Percentiles rank a stretch among this genome's conserved stretches.
Conservation (phyloP, 2,329 filamentous ascomycete species). For the Xylaria sp. region DNA sequence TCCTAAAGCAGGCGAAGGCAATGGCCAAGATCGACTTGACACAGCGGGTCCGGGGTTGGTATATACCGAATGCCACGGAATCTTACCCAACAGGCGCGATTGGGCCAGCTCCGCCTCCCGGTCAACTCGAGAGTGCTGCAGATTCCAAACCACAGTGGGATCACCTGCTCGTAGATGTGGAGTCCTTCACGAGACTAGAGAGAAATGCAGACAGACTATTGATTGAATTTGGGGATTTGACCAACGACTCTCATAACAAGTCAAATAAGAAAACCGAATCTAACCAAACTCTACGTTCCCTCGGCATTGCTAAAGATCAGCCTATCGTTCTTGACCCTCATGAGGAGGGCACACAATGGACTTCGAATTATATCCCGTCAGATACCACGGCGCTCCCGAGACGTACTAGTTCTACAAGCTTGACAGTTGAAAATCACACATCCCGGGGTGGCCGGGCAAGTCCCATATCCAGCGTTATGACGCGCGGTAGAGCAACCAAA, state of each 20-base stretch:
- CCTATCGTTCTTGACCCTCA: constrained; percentile 87
- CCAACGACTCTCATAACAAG: constrained; percentile 61
- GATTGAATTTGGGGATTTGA: constrained; percentile 74
- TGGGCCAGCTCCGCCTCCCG: constrained; percentile 48
- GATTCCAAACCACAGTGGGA: constrained; percentile 48
- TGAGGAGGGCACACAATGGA: constrained; percentile 66
- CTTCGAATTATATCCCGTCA: constrained; percentile 59
- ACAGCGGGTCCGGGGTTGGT: constrained; percentile 82
- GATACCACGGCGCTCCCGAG: constrained; percentile 51
- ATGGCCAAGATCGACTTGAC: constrained; percentile 72
- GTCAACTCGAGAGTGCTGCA: constrained; percentile 37
- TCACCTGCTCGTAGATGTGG: constrained; percentile 68
- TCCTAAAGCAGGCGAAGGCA: constrained; percentile 78
- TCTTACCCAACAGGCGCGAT: constrained; percentile 51
- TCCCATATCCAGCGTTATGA: constrained; percentile 69
- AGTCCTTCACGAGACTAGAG: constrained; percentile 70
- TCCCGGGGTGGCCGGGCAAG: constrained; percentile 75
- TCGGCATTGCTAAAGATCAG: constrained; percentile 76
- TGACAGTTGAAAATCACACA: constrained; percentile 52
- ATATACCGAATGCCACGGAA: constrained; percentile 63
- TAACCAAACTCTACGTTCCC: constrained; percentile 69
- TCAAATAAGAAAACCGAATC: constrained; percentile 76
- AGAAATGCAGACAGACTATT: constrained; percentile 72
- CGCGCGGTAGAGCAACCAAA: constrained; percentile 76
- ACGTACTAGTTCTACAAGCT: constrained; percentile 48